Evolutionary conservation across 495 filamentous ascomycete genomes (phyloP).

Genomic region (Melanomma pulvis-pyrius): DNA sequence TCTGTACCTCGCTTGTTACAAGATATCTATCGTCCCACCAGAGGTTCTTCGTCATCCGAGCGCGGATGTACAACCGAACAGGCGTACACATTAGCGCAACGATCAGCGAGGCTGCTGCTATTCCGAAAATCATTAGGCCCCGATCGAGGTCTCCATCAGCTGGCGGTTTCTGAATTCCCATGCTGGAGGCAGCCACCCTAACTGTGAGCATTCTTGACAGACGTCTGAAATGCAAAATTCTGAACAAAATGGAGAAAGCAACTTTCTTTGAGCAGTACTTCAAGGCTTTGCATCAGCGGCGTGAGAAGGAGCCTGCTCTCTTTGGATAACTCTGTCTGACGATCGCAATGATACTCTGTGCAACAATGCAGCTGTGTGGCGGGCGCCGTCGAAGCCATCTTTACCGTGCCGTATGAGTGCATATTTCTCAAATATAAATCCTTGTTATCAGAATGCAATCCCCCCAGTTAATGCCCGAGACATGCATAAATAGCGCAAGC

Average conservation of each 20-base stretch:
- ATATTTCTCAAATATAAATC: no score
- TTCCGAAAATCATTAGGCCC: not conserved
- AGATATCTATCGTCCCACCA: not conserved
- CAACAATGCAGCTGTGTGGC: no score
- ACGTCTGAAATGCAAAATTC: not conserved
- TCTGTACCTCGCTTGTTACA: not conserved
- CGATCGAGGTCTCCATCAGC: not conserved
- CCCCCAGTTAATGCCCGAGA: no score
- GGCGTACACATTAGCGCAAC: not conserved
- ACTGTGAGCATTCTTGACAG: not conserved
- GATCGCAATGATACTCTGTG: no score
- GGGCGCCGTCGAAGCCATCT: no score
- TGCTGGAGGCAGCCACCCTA: not conserved
- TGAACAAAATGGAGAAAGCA: not conserved
- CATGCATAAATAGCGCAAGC: no score
- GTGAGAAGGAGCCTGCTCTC: not conserved
- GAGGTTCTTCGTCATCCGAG: not conserved
- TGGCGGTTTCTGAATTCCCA: not conserved
- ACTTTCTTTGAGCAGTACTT: no score
- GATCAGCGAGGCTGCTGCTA: not conserved
- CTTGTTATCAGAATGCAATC: no score
- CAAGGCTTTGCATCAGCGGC: not conserved
- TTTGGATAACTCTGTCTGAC: not conserved
- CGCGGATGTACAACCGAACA: not conserved
- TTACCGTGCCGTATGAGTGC: no score